Conservation (phyloP, 495 filamentous ascomycete genomes). For the Xylaria intraflava region DNA sequence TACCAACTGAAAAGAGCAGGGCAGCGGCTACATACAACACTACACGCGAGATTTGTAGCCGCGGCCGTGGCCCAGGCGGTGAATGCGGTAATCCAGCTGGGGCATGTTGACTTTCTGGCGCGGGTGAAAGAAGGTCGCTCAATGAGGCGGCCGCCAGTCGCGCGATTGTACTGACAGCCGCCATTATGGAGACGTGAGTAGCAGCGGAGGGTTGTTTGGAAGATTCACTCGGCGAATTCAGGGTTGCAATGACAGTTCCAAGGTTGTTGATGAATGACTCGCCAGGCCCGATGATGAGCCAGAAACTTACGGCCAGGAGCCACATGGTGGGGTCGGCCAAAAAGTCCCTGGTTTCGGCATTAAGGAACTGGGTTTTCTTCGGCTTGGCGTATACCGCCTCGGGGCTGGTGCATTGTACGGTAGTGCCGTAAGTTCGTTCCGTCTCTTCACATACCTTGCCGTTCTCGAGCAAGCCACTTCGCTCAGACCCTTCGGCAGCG, state of each 20-base stretch:
- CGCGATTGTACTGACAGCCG: constrained; percentile 81
- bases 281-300: constrained; percentile 86
- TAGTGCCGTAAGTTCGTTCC: constrained; percentile 33
- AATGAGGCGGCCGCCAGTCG: constrained; percentile 79
- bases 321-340: constrained; percentile 89
- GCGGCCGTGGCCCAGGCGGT: constrained; percentile 25
- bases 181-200: constrained; percentile 87
- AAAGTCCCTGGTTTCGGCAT: constrained; percentile 78
- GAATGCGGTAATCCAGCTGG: constrained; percentile 33
- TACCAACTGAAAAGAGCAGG: constrained; percentile 67
- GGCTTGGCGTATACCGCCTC: constrained; percentile 54
- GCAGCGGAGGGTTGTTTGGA: constrained; percentile 59
- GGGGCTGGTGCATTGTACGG: constrained; percentile 25
- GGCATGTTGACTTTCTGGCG: constrained; percentile 35
- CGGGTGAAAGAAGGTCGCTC: constrained; percentile 80
- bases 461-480: constrained; percentile 70
- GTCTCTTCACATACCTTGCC: constrained; percentile 33
- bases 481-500: constrained; percentile 75
- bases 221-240: constrained; percentile 54
- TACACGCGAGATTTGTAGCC: constrained; percentile 65
- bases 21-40: constrained; percentile 70
- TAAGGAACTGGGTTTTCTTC: constrained; percentile 81
- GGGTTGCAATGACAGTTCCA: constrained; percentile 82
- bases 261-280: constrained; percentile 98
- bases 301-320: constrained; percentile 85